A percentile compares a stretch with the other conserved stretches of the same genome.
Conservation (phyloP, 495 filamentous ascomycete genomes). For the Lasiosphaeriaceae sp. region DNA sequence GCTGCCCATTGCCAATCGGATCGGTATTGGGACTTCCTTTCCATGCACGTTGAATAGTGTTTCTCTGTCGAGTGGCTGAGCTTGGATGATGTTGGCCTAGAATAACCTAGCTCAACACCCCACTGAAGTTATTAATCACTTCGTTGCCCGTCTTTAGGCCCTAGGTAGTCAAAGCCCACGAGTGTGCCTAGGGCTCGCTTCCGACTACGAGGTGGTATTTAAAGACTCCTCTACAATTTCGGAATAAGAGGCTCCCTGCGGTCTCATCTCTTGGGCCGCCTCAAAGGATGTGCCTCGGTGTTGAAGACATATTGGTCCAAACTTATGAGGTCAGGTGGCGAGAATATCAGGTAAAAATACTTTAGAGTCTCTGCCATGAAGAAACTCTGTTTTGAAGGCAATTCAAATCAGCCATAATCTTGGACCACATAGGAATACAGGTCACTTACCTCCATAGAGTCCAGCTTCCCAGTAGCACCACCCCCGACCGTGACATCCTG, state of each 20-base stretch:
- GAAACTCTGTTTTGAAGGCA: conserved; percentile 31
- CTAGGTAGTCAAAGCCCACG: no score
- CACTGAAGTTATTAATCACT: no score
- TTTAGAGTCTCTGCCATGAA: conserved; percentile 47
- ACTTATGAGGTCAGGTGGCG: conserved; percentile 63
- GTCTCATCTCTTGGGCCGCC: conserved; percentile 16
- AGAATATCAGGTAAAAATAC: conserved; percentile 74
- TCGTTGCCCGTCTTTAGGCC: no score
- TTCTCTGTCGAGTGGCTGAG: no score
- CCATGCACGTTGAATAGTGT: no score
- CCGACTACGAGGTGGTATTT: no score
- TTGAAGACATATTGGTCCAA: conserved; percentile 76
- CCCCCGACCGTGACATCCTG: conserved; percentile 30
- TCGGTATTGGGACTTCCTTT: no score
- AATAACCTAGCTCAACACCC: no score
- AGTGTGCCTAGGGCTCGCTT: no score
- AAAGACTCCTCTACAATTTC: no score
- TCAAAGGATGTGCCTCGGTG: conserved; percentile 77
- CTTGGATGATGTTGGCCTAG: no score
- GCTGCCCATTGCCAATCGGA: no score
- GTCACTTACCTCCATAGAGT: conserved; percentile 41
- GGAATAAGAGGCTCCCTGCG: neutral
- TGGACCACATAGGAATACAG: neutral
- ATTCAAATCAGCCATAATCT: neutral
- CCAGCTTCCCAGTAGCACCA: conserved; percentile 24